A percentile compares a stretch with the other conserved stretches of the same genome.
phyloP scores from a whole-genome alignment of 2,329 filamentous ascomycete species.

The Botrytis aclada region DNA sequence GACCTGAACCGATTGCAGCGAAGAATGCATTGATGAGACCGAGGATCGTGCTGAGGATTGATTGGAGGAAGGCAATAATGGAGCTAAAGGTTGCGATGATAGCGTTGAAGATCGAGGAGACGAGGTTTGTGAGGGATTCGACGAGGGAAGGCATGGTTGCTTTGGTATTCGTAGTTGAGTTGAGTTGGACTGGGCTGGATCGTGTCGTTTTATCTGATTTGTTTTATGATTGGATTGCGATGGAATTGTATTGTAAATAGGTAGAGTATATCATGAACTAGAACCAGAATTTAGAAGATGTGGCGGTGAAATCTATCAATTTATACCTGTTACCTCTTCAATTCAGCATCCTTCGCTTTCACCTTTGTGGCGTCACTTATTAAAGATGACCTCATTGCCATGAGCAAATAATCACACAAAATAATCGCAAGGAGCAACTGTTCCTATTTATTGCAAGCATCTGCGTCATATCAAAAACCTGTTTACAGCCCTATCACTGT shows the following conservation, averaged over 20 bases:
- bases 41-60: slow-evolving; percentile 30
- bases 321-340: neutral
- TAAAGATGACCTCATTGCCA: slow-evolving; percentile 1
- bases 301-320: slow-evolving; percentile 8
- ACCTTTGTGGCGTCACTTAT: slow-evolving; percentile 7
- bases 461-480: slow-evolving; percentile 13
- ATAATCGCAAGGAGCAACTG: neutral
- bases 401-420: neutral
- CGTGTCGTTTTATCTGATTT: neutral
- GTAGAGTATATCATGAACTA: neutral
- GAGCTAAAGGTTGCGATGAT: slow-evolving; percentile 30
- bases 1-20: slow-evolving; percentile 27
- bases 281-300: neutral
- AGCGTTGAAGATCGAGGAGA: slow-evolving; percentile 33
- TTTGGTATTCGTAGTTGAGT: slow-evolving; percentile 7
- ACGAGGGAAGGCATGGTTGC: slow-evolving; percentile 34
- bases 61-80: slow-evolving; percentile 34
- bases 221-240: neutral
- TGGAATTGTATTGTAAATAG: neutral
- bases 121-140: slow-evolving; percentile 28
- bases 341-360: neutral
- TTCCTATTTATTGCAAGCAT: neutral
- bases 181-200: neutral
- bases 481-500: neutral
- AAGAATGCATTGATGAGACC: slow-evolving; percentile 29